These are phyloP conservation scores for Zalaria sp. DNA, from an alignment of 2,329 filamentous ascomycete species.

Conservation along the genomic window DNA sequence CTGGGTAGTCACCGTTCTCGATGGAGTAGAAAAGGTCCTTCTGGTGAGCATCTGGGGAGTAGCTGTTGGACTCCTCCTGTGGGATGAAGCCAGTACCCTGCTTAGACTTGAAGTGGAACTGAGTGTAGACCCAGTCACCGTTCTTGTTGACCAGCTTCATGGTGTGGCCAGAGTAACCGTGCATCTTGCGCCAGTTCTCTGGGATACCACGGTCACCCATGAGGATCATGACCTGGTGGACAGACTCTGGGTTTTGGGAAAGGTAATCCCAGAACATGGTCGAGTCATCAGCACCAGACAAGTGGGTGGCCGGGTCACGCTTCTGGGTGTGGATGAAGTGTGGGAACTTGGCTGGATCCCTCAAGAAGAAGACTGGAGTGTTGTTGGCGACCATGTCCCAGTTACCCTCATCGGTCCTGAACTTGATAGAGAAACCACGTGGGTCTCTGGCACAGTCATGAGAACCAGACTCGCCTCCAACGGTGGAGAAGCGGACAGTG, in stretches of 20 bases:
- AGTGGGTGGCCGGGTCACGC: conserved; percentile 55
- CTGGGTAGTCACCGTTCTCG: conserved; percentile 37
- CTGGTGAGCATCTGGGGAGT: conserved; percentile 37
- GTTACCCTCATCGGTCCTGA: conserved; percentile 61
- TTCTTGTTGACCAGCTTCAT: conserved; percentile 39
- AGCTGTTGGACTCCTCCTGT: conserved; percentile 34
- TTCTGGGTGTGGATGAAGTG: conserved; percentile 64
- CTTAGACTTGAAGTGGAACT: conserved; percentile 38
- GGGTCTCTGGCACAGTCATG: conserved; percentile 60
- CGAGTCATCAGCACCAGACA: conserved; percentile 49
- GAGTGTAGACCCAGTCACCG: conserved; percentile 38
- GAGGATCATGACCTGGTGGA: conserved; percentile 40
- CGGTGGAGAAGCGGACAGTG: conserved; percentile 58
- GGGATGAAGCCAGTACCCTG: conserved; percentile 39
- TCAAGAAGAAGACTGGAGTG: conserved; percentile 62
- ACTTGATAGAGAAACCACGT: conserved; percentile 59
- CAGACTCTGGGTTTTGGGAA: conserved; percentile 38
- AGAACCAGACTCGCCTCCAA: conserved; percentile 59
- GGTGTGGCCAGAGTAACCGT: conserved; percentile 39
- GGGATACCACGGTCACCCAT: conserved; percentile 43
- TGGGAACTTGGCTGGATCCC: conserved; percentile 60
- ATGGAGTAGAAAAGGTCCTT: conserved; percentile 39
- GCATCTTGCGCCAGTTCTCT: conserved; percentile 41
- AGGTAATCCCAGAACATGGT: conserved; percentile 56
- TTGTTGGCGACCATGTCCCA: conserved; percentile 63